Base-by-base conservation (phyloP, 2,329 filamentous ascomycete species). In the Uncinocarpus reesii region DNA sequence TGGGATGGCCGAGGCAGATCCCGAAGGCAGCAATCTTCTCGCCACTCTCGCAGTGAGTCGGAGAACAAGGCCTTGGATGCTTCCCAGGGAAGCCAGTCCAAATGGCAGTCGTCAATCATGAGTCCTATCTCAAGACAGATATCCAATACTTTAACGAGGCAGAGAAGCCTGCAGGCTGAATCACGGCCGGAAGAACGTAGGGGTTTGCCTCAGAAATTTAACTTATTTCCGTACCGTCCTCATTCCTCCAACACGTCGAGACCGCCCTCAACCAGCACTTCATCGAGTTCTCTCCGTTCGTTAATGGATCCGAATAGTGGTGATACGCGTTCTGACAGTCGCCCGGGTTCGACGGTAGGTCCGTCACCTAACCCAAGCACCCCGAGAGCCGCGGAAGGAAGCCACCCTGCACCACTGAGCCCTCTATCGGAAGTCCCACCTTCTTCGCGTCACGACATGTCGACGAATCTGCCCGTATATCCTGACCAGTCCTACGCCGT, bases 401-500 rank as follows among this genome's bases (percentile, higher is more conserved):
- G 44, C 36, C 42, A 55, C 13, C 20, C 18, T 18, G 46, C 47
- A 26, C 52, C 53, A 23, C 32, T 55, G 5, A 55, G 52, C 29
- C 52, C 53, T 5, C 20, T 55, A 28, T 47, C 53, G 6, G 53
- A 55, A 36, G 49, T 55, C 38, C 42, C 34, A 20, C 45, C 48
- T 8, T 48, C 50, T 8, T 49, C 40, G 56, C 64, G 43, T 41
- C 49, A 23, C 20, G 28, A 48, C 41, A 44, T 11, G 42, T 58
- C 8, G 35, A 55, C 41, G 66, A n/a, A 71, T 38, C 64, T 67
- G 34, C 70, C 71, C 2, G 64, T 67, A 16, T 73, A 72, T 51
- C 71, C 71, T 18, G 66, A 72, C 53, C 71, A 73, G 51, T 72
- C 70, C 24, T 72, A 72, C 57, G 66, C 67, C 38, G 65, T 66